Percentiles rank a stretch among this genome's conserved stretches.
Conservation (phyloP, 352 stramenopile species). For the Phytophthora podocarpi region DNA sequence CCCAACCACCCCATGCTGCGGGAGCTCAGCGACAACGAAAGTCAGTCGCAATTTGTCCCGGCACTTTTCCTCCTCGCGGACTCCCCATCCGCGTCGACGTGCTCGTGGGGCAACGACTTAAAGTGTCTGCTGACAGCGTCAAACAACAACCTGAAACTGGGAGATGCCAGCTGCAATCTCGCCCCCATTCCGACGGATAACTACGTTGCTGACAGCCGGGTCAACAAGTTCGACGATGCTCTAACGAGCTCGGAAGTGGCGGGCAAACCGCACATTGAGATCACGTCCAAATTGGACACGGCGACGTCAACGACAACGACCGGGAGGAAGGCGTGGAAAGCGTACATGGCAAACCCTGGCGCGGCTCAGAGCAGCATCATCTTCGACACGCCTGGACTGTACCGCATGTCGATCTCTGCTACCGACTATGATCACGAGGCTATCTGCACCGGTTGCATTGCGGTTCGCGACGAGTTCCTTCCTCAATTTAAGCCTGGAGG, state of each 20-base stretch:
- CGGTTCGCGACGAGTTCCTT: no score
- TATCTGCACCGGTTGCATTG: no score
- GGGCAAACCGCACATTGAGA: slow-evolving; percentile 17
- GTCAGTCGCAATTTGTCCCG: not conserved
- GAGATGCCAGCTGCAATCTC: not conserved
- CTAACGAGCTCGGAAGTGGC: no score
- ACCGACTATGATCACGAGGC: no score
- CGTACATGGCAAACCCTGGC: no score
- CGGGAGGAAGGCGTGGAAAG: no score
- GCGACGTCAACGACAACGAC: no score
- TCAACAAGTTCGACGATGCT: slow-evolving; percentile 38
- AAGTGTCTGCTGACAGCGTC: not conserved
- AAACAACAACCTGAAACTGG: slow-evolving; percentile 10
- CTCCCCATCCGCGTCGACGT: not conserved
- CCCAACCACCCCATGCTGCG: slow-evolving; percentile 1
- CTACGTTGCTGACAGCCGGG: slow-evolving; percentile 49
- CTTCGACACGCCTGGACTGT: no score
- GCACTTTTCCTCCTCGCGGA: not conserved
- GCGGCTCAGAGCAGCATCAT: no score
- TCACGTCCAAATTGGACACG: no score
- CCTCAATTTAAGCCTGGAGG: no score
- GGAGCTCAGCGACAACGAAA: slow-evolving; percentile 1
- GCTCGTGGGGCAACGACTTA: not conserved
- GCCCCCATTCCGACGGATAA: slow-evolving; percentile 60
- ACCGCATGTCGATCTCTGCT: no score